Base-by-base conservation (phyloP, 345 rosid genomes). In the Brassica rapa region DNA sequence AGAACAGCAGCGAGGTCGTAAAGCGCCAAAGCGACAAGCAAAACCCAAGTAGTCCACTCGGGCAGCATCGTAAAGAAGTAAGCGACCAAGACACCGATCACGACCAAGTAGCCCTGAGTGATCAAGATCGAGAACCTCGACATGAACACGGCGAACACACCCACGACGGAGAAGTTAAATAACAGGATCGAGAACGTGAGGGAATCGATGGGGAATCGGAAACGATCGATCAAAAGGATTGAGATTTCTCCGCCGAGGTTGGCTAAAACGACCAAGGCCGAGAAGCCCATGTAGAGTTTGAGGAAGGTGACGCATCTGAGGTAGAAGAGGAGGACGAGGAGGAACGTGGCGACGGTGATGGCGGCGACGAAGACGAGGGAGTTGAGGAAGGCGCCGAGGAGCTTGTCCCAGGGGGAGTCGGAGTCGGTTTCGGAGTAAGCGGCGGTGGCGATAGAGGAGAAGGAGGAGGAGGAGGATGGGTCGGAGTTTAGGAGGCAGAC, bases 1-100 rank as follows among this genome's bases (percentile, higher is more conserved):
- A 94, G 84, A 78, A 94, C 97, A 62, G 98, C 98, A 49, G 98
- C 97, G 66, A 94, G 86, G 81, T 92, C 97, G 75, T 94, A 94
- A 71, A 94, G 71, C 24, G 97, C 88, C 85, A 94, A 74, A 51
- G 97, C 96, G 33, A 94, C 87, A 55, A 94, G 83, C n/a, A 92
- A 83, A 19, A 77, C 83, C 98, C 97, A 94, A 74, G 97, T 94
- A 4, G 98, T 92, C 98, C 97, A 94, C 71, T 94, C 97, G 68
- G 98, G 97, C 25, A 94, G 77, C 61, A 90, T 83, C 14, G 97
- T 92, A 73, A 92, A 94, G 91, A 97, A 92, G 85, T 86, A 94
- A 73, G 98, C 98, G 77, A 92, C 97, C 63, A 94, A 77, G 68
- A 90, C 83, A 56, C 98, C 98, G 77, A 94, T 92, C 15, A 84